These are phyloP conservation scores for Canna indica DNA, from an alignment of 176 grass and related monocot genomes.

Conservation along the genomic window DNA sequence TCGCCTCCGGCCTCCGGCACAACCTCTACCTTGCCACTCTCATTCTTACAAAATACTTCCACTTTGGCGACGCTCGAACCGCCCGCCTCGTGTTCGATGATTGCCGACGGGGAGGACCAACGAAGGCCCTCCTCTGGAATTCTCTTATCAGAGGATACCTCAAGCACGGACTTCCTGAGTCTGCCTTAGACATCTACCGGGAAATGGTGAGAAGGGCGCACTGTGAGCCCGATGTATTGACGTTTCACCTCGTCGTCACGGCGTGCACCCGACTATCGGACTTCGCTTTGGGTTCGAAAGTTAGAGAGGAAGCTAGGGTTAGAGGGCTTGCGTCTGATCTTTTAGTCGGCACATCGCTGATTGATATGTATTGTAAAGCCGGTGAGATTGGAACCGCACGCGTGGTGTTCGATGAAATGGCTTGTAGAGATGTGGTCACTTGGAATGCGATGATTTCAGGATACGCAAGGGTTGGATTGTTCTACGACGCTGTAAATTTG, in stretches of 20 bases:
- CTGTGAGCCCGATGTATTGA: slow-evolving; percentile 31
- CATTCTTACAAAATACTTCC: slow-evolving; percentile 49
- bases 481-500: slow-evolving; percentile 25
- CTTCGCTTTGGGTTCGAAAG: slow-evolving; percentile 7
- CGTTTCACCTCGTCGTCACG: slow-evolving; percentile 45
- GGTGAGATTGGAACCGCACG: slow-evolving; percentile 31
- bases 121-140: slow-evolving; percentile 58
- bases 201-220: slow-evolving; percentile 22
- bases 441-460: slow-evolving; percentile 55
- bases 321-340: slow-evolving; percentile 37
- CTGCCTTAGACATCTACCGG: slow-evolving; percentile 25
- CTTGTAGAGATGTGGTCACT: slow-evolving; percentile 26
- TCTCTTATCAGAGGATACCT: slow-evolving; percentile 51
- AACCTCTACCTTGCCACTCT: slow-evolving; percentile 47
- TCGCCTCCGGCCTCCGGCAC: slow-evolving; percentile 29
- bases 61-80: slow-evolving; percentile 25
- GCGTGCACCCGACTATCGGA: slow-evolving; percentile 30
- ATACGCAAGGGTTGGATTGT: slow-evolving; percentile 19
- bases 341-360: slow-evolving; percentile 38
- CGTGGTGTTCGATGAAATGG: slow-evolving; percentile 50
- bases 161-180: slow-evolving; percentile 15
- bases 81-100: slow-evolving; percentile 42
- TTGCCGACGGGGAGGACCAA: background rate
- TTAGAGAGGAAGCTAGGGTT: background rate
- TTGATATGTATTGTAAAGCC: slow-evolving; percentile 29